Base-by-base conservation (phyloP, 1,284 basidiomycete genomes). In the Pascua sp. region DNA sequence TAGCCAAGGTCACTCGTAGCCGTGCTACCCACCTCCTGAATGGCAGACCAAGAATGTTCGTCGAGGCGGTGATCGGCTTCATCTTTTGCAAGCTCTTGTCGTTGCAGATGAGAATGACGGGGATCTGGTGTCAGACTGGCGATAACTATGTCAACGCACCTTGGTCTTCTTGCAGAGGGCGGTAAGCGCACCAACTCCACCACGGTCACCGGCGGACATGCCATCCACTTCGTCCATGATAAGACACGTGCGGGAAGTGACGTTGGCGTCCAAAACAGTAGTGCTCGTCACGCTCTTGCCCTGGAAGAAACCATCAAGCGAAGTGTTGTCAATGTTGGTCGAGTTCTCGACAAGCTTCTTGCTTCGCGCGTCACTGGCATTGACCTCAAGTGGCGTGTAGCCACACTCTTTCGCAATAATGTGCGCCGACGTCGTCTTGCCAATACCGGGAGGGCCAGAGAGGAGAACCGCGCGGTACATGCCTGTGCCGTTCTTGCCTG, bases 211-310 rank as follows among this genome's bases (percentile, higher is more conserved):
- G 2, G 91, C 90, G 8, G 92, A 96, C 93, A 98, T 98, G 9
- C 96, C 95, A 67, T 99, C 95, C 0, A 98, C 95, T 75, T 99
- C 96, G 72, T 99, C 96, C 92, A 99, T 97, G 73, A 98, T 98
- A 46, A 98, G 79, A 63, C 92, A 91, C 0, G 89, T 86, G 67
- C 83, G 85, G 64, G 90, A 85, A 0, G 88, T 90, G 60, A 97
- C 85, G 11, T 80, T 70, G 2, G 93, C 77, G 1, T 86, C 89
- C 3, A 84, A 80, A 0, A 84, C 84, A 59, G 89, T 88, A 1
- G 83, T 85, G 12, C 78, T 78, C 86, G 82, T 60, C 51, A 88
- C 85, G 53, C 82, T 78, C 17, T 79, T 77, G 2, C 88, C 88
- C 8, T 80, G 79, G 77, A 95, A 86, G 82, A 87, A 98, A 0